A percentile compares a stretch with the other conserved stretches of the same genome.
Conservation (phyloP, 2,329 filamentous ascomycete genomes). For the Xylaria sp. region DNA sequence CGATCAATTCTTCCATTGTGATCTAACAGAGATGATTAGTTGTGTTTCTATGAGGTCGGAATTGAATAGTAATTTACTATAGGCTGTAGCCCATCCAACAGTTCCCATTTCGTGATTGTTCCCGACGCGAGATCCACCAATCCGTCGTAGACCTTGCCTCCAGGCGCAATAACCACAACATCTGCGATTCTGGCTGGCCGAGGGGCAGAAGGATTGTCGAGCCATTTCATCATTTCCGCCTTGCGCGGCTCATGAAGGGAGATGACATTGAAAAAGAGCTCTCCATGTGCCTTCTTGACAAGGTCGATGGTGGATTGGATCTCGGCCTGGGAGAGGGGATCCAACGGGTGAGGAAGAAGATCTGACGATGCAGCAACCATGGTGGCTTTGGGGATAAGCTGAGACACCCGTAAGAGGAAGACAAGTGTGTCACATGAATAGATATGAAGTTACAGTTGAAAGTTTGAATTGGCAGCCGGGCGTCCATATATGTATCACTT, state of each 20-base stretch:
- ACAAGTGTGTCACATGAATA: neutral
- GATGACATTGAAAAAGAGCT: constrained; percentile 87
- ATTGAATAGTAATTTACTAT: constrained; percentile 63
- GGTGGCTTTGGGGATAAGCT: constrained; percentile 15
- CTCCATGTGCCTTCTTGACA: constrained; percentile 74
- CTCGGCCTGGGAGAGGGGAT: constrained; percentile 78
- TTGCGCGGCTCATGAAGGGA: constrained; percentile 88
- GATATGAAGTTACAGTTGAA: neutral
- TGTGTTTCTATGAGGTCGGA: neutral
- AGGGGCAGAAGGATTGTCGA: constrained; percentile 71
- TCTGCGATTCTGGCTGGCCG: constrained; percentile 80
- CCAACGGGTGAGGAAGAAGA: constrained; percentile 72
- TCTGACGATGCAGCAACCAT: constrained; percentile 43
- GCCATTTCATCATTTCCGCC: constrained; percentile 82
- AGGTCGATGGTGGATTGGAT: constrained; percentile 77
- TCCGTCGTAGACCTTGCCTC: constrained; percentile 84
- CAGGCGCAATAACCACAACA: constrained; percentile 81
- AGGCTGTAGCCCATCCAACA: constrained; percentile 81
- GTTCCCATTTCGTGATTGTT: constrained; percentile 79
- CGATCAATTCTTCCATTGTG: constrained; percentile 88
- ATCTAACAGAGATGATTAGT: constrained; percentile 63
- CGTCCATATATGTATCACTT: constrained; percentile 4
- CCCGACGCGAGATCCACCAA: constrained; percentile 76
- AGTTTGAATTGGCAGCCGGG: neutral
- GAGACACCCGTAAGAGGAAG: neutral